These are phyloP conservation scores for Bromus sterilis DNA, from an alignment of 176 grass and related monocot genomes.

Conservation along the genomic window DNA sequence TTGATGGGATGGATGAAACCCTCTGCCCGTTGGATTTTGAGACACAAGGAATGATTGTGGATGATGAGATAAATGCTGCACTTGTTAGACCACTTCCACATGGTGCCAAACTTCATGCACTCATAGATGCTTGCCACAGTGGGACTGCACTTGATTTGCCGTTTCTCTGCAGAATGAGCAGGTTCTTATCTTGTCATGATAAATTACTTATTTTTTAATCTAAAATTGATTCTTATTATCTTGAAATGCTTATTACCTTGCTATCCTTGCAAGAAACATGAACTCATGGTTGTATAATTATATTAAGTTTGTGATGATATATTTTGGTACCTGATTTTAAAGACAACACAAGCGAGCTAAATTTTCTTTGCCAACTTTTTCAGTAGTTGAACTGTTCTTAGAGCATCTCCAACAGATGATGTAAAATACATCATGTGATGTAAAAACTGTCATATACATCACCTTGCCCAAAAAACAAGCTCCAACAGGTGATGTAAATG, in stretches of 20 bases:
- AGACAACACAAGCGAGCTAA: not conserved
- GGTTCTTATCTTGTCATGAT: slow-evolving; percentile 27
- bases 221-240: slow-evolving; percentile 4
- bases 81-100: slow-evolving; percentile 75
- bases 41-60: slow-evolving; percentile 97
- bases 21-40: slow-evolving; percentile 95
- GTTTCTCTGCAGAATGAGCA: slow-evolving; percentile 88
- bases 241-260: not conserved
- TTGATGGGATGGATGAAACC: slow-evolving; percentile 88
- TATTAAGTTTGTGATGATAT: not conserved
- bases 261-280: slow-evolving; percentile 1
- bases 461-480: too few species aligned
- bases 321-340: not conserved
- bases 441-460: too few species aligned
- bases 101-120: slow-evolving; percentile 90
- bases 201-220: not conserved
- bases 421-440: too few species aligned
- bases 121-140: slow-evolving; percentile 96
- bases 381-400: not conserved
- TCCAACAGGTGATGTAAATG: too few species aligned
- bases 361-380: not conserved
- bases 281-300: not conserved
- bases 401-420: too few species aligned
- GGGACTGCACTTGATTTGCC: slow-evolving; percentile 92
- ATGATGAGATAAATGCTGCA: slow-evolving; percentile 84